Base-by-base conservation (phyloP, 257 asterid species). In the Solanum piurae region DNA sequence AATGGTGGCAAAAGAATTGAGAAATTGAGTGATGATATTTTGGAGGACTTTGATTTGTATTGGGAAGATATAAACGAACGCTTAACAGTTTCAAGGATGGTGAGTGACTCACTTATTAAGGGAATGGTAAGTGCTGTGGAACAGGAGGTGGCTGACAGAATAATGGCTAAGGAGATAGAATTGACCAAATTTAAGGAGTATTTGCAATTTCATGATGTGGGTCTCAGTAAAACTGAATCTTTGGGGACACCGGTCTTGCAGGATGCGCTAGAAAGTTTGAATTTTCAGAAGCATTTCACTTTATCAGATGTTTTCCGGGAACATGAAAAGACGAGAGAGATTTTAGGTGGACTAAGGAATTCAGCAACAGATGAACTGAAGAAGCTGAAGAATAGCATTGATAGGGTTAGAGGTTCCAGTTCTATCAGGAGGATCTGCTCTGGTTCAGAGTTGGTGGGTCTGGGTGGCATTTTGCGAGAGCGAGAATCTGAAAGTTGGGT, bases 101-200 rank as follows among this genome's bases (percentile, higher is more conserved):
- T 97, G 18, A 92, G 94, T 87, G 94, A 97, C 87, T 95, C 99
- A 46, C 90, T 97, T 84, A 93, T 93, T 80, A 95, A 93, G 90
- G 98, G 99, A 86, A 92, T 97, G 94, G 98, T 97, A 83, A 90
- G 89, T 84, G 98, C 99, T 25, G 95, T 95, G 84, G 99, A 95
- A 73, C 95, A 95, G 87, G 98, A 95, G 84, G 94, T 95, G 2
- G 92, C 93, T 6, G 98, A 95, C 82, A 93, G 69, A 84, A 88
- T 97, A 69, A 92, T 93, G 3, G 90, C 92, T n/a, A 93, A 93
- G 89, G 98, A 97, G 58, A 76, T 92, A 89, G 98, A 97, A 91
- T 49, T 94, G 87, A 91, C 91, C 69, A 75, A 33, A 86, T 86
- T 92, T 90, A 93, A 91, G 92, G 90, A 90, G 90, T 10, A 21